These are phyloP conservation scores for Solidago caesia DNA, from an alignment of 129 eudicot species.

Conservation along the genomic window DNA sequence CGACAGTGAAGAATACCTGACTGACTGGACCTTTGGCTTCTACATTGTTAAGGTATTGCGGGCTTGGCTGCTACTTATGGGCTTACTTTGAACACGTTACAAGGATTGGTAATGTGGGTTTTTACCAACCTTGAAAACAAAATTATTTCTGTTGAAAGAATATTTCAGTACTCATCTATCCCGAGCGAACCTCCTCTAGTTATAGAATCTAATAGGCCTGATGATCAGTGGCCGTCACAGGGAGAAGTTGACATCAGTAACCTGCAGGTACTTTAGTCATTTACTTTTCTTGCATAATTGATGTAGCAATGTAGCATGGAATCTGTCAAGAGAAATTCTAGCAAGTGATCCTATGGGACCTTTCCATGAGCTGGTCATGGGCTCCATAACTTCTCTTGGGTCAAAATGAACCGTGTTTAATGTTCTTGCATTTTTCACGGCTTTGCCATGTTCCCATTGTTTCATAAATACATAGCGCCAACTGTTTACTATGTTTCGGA, in stretches of 20 bases:
- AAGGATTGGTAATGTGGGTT: conserved; percentile 32
- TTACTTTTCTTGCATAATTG: not conserved
- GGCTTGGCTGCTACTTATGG: conserved; percentile 47
- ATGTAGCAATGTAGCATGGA: not conserved
- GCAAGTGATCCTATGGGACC: too few species aligned
- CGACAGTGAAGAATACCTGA: not conserved
- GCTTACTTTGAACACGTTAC: conserved; percentile 36
- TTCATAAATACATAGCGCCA: too few species aligned
- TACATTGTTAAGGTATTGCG: conserved; percentile 24
- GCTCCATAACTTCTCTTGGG: too few species aligned
- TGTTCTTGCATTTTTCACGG: too few species aligned
- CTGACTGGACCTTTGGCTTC: not conserved
- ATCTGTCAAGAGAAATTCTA: too few species aligned
- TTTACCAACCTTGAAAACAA: conserved; percentile 39
- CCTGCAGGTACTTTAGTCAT: conserved; percentile 37
- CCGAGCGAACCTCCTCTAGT: conserved; percentile 32
- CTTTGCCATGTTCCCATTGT: too few species aligned
- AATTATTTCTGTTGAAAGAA: conserved; percentile 50
- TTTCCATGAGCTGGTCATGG: too few species aligned
- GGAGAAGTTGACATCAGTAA: conserved; percentile 33
- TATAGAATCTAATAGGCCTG: conserved; percentile 32
- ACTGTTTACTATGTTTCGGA: too few species aligned
- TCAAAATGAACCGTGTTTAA: too few species aligned
- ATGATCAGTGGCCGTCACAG: conserved; percentile 33
- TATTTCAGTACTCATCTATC: conserved; percentile 37